phyloP scores from a whole-genome alignment of 2,329 filamentous ascomycete genomes.

The Whalleya microplaca region DNA sequence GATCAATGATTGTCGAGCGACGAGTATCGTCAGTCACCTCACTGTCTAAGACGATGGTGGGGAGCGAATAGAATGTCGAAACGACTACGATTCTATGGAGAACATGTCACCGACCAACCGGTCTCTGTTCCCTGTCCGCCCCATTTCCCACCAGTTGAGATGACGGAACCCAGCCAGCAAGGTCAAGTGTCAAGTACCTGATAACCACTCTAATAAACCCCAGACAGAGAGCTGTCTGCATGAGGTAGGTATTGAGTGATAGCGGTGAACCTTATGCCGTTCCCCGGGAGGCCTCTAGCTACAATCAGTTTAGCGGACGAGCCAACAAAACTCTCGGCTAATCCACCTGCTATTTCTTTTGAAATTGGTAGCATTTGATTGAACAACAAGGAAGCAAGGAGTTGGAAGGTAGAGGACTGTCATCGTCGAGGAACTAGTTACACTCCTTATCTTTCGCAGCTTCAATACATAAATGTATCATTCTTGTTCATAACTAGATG shows the following conservation, averaged over 20 bases:
- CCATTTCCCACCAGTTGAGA: constrained; percentile 20
- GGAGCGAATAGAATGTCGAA: constrained; percentile 13
- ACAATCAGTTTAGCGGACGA: constrained; percentile 7
- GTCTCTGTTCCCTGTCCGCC: background rate
- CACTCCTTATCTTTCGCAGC: too few relatives aligned
- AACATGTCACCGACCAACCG: constrained; percentile 14
- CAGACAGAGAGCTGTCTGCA: too few relatives aligned
- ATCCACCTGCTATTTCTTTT: constrained; percentile 15
- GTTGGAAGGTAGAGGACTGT: too few relatives aligned
- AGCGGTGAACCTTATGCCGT: constrained; percentile 10
- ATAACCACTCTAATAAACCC: too few relatives aligned
- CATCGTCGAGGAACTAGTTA: too few relatives aligned
- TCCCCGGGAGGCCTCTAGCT: constrained; percentile 9
- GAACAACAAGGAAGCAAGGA: background rate
- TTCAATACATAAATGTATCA: too few relatives aligned
- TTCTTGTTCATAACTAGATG: too few relatives aligned
- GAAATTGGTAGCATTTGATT: background rate
- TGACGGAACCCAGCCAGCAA: background rate
- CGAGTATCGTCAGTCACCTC: background rate
- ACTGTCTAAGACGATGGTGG: background rate
- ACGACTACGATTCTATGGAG: background rate
- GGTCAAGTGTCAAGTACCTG: too few relatives aligned
- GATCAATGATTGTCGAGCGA: background rate
- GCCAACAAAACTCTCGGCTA: constrained; percentile 20
- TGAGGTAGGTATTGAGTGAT: background rate